phyloP scores from a whole-genome alignment of 2,329 filamentous ascomycete species.

The Pseudocercospora vitis region DNA sequence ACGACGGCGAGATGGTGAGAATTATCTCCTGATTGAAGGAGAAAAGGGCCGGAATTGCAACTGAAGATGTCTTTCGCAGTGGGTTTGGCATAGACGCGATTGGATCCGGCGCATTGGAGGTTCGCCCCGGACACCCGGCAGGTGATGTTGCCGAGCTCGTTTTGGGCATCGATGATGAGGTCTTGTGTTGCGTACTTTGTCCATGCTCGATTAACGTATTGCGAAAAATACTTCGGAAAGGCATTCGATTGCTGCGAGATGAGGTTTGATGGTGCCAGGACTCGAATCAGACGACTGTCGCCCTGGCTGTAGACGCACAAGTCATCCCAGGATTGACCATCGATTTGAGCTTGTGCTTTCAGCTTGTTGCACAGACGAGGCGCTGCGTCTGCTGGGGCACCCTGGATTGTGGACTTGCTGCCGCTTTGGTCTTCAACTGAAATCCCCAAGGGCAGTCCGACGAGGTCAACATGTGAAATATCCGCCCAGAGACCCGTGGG shows the following conservation, averaged over 20 bases:
- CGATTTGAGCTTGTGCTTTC: constrained; percentile 53
- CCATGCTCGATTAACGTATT: constrained; percentile 55
- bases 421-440: constrained; percentile 52
- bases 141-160: constrained; percentile 53
- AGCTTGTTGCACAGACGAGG: constrained; percentile 55
- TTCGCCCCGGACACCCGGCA: constrained; percentile 50
- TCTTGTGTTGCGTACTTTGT: constrained; percentile 46
- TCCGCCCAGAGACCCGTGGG: constrained; percentile 49
- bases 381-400: constrained; percentile 59
- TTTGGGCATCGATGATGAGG: constrained; percentile 65
- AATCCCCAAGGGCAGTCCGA: constrained; percentile 53
- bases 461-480: constrained; percentile 36
- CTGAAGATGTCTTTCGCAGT: constrained; percentile 64
- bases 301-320: constrained; percentile 51
- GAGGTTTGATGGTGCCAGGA: constrained; percentile 45
- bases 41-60: constrained; percentile 64
- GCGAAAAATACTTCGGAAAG: constrained; percentile 53
- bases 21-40: constrained; percentile 43
- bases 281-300: constrained; percentile 40
- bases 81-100: constrained; percentile 55
- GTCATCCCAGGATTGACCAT: constrained; percentile 62
- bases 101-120: constrained; percentile 43
- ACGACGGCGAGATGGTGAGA: constrained; percentile 61
- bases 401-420: constrained; percentile 52
- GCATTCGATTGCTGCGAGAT: constrained; percentile 46